Base-by-base conservation (phyloP, 306 rosid species). In the Lathyrus aphaca region DNA sequence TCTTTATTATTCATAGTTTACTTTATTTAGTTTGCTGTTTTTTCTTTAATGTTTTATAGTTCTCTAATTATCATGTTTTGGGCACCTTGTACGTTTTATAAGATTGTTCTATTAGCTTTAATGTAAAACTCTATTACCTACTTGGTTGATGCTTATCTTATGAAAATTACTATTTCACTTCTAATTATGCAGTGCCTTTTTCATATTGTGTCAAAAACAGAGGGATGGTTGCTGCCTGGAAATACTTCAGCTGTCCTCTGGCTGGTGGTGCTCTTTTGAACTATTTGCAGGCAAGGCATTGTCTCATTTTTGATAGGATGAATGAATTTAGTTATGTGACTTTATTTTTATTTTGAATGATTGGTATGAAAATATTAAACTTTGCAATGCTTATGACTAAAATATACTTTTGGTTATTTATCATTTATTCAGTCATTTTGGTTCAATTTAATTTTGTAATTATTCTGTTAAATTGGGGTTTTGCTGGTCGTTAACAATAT, bases 71-170 rank as follows among this genome's bases (percentile, higher is more conserved):
- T 53, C 32, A 53, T 10, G 59, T 53, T 53, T 54, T 54, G 13
- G 59, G 18, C 8, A n/a, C 17, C 39, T 5, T 56, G 63, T 56
- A 56, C 63, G 27, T 27, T 56, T 10, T 12, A 12, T 14, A 56
- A 56, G 39, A 56, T 56, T 56, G 39, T 7, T 56, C 39, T 56
- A 56, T 16, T 56, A 56, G 40, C 27, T 27, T 56, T 46, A 46
- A 15, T 46, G 53, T 14, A 46, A 46, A 15, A 46, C 7, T 46
- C 10, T 46, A 46, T n/a, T 46, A 46, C 3, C 53, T 46, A 46
- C 19, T 46, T 15, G 53, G 18, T 46, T 8, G 53, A 46, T n/a
- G 53, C 12, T 10, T 42, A 12, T 42, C 14, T 10, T 42, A 11
- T 10, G 13, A 35, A 6, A 0, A 35, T 42, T 42, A 0, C 46